These are phyloP conservation scores for Syzygium malaccense DNA, from an alignment of 441 rosid genomes.

Conservation along the genomic window DNA sequence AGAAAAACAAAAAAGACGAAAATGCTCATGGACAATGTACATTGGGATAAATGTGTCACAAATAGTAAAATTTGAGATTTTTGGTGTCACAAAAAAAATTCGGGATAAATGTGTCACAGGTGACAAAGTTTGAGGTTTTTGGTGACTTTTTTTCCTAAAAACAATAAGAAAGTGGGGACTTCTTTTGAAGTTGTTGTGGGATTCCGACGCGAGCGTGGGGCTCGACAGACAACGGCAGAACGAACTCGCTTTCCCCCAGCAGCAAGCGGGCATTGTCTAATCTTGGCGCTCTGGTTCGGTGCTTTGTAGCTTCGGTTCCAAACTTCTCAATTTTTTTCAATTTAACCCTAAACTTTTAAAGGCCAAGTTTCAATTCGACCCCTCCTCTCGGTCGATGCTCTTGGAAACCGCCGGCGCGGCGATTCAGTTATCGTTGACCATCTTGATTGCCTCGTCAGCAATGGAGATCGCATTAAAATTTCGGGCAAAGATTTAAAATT, in stretches of 20 bases:
- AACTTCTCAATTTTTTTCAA: rapidly evolving
- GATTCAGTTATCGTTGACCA: rapidly evolving
- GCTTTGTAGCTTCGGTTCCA: too few species aligned
- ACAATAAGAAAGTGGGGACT: neutral
- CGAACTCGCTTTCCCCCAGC: neutral
- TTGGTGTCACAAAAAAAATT: too few species aligned
- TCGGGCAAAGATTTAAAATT: rapidly evolving
- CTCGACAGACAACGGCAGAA: neutral
- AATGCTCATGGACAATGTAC: too few species aligned
- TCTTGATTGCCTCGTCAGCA: rapidly evolving
- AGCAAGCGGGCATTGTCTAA: neutral
- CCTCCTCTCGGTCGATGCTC: neutral
- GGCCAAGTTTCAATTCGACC: neutral
- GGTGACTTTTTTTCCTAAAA: too few species aligned
- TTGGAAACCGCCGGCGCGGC: rapidly evolving
- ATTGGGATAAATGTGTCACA: too few species aligned
- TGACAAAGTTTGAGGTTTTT: too few species aligned
- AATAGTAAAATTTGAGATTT: too few species aligned
- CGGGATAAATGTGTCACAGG: too few species aligned
- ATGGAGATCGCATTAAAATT: neutral
- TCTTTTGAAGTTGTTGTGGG: neutral
- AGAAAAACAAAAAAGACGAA: too few species aligned
- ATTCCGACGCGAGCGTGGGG: neutral
- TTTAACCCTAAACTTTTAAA: neutral
- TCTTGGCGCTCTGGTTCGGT: neutral